These are phyloP conservation scores for Silene vulgaris DNA, from an alignment of 179 eudicot species.

Conservation along the genomic window DNA sequence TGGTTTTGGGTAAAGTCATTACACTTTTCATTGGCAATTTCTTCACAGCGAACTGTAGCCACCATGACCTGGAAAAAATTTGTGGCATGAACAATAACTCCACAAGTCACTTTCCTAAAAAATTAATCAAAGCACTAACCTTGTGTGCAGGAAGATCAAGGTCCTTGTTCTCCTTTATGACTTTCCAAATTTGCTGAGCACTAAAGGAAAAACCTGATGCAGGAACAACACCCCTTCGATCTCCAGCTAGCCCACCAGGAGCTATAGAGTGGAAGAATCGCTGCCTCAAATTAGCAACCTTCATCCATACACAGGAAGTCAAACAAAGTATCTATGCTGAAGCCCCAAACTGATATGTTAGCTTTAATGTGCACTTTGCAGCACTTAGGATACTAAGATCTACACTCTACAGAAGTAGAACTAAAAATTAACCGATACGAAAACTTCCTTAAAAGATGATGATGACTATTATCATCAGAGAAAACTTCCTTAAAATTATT, in stretches of 20 bases:
- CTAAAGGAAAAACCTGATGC: constrained; percentile 96
- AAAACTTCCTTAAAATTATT: not conserved
- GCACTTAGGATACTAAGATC: not conserved
- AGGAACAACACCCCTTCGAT: constrained; percentile 96
- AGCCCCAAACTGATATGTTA: constrained; percentile 53
- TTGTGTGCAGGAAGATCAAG: constrained; percentile 99
- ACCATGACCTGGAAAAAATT: constrained; percentile 73
- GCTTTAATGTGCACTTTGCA: not conserved
- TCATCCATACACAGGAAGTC: constrained; percentile 19
- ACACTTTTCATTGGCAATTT: constrained; percentile 78
- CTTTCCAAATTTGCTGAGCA: constrained; percentile 85
- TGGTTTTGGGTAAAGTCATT: constrained; percentile 54
- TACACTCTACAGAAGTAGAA: not conserved
- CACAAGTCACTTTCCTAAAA: not conserved
- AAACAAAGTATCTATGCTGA: constrained; percentile 20
- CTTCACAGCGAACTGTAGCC: constrained; percentile 99
- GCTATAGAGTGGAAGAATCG: constrained; percentile 85
- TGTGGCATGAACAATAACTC: not conserved
- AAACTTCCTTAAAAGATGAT: not conserved
- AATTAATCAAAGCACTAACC: constrained; percentile 34
- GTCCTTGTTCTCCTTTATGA: constrained; percentile 92
- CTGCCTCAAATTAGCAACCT: constrained; percentile 86
- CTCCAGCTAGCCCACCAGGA: constrained; percentile 99
- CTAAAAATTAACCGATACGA: not conserved
- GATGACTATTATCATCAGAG: not conserved